A percentile compares a stretch with the other conserved stretches of the same genome.
phyloP scores from a whole-genome alignment of 2,329 filamentous ascomycete genomes.

The Neofusicoccum laricinum region DNA sequence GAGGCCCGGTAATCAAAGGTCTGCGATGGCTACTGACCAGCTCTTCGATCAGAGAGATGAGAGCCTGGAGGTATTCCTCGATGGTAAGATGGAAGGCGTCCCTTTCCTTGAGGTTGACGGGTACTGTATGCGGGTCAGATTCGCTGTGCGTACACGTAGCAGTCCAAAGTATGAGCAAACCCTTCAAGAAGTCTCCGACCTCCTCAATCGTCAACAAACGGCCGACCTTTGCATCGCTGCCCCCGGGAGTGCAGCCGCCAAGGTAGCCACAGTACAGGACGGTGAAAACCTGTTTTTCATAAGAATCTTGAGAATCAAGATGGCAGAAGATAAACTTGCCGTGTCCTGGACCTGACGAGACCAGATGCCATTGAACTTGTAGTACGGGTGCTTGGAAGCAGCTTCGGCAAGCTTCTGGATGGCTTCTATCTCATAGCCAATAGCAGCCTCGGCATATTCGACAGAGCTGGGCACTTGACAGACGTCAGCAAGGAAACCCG shows the following conservation, averaged over 20 bases:
- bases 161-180: slow-evolving; percentile 47
- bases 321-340: slow-evolving; percentile 48
- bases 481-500: slow-evolving; percentile 15
- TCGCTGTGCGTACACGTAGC: background rate
- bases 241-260: slow-evolving; percentile 62
- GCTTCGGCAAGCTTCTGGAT: slow-evolving; percentile 67
- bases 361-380: slow-evolving; percentile 96
- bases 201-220: slow-evolving; percentile 84
- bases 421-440: slow-evolving; percentile 69
- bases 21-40: slow-evolving; percentile 50
- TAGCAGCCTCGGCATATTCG: slow-evolving; percentile 64
- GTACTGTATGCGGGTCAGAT: slow-evolving; percentile 55
- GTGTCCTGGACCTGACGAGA: slow-evolving; percentile 78
- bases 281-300: slow-evolving; percentile 49
- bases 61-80: slow-evolving; percentile 89
- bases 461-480: slow-evolving; percentile 66
- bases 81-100: slow-evolving; percentile 95
- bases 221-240: slow-evolving; percentile 53
- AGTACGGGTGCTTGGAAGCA: slow-evolving; percentile 88
- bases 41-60: slow-evolving; percentile 87
- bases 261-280: slow-evolving; percentile 71
- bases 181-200: slow-evolving; percentile 71
- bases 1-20: background rate
- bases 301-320: background rate
- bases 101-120: slow-evolving; percentile 83